Base-by-base conservation (phyloP, 2,329 filamentous ascomycete genomes). In the Chaetothyriales sp. region DNA sequence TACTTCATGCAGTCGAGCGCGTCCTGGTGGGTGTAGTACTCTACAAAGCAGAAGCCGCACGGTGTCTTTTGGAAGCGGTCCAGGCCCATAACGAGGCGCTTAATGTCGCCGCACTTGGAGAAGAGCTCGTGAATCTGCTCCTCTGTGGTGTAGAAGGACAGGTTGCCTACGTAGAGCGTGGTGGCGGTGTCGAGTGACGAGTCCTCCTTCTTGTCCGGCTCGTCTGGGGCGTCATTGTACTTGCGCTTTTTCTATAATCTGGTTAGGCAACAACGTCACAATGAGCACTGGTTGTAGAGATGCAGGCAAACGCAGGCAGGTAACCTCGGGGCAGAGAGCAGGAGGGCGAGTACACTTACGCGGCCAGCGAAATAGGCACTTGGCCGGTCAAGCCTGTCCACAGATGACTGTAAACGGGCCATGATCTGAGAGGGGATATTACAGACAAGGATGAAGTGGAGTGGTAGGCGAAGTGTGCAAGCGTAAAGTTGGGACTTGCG, bases 1-100 rank as follows among this genome's bases (percentile, higher is more conserved):
- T 96, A 98, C 71, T 96, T 98, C 81, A 98, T 83, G 70, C 90
- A 96, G 67, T 98, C 92, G 47, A 98, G 77, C 7, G 92, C 92
- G 67, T 98, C 92, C 65, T 95, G 84, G 67, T 96, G 92, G 26
- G 83, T 95, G 73, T 95, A 96, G 72, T 98, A 98, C 70, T 98
- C 92, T 63, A 98, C 92, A 65, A 98, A 98, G 75, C 92, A 98
- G 75, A 98, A 98, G 43, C 92, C 92, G 69, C 92, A 98, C 1
- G 92, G 92, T 0, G 92, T 98, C 73, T 98, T 98, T 69, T 84
- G 85, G 74, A 92, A 95, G 52, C 92, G 84, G 66, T 98, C 92
- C 49, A 98, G 80, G 47, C 92, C 92, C 92, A 98, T 98, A 58
- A 98, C 80, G 46, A 98, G 79, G 25, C 92, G 86, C 72, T 98